Percentiles rank a stretch among this genome's conserved stretches.
phyloP scores from a whole-genome alignment of 2,329 filamentous ascomycete genomes.

The Aspergillus nomiae region DNA sequence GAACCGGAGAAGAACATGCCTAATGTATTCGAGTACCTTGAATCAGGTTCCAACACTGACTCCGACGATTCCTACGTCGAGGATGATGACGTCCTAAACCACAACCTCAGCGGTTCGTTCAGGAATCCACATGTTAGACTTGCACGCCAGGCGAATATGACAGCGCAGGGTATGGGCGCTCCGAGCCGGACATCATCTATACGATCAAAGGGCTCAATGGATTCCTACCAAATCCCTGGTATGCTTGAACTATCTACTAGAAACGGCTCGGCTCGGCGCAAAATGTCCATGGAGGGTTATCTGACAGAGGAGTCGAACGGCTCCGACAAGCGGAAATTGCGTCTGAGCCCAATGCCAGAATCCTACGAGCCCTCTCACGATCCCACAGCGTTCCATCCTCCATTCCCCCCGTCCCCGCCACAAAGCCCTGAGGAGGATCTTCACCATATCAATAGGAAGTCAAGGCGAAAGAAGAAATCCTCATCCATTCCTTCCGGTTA shows the following conservation, averaged over 20 bases:
- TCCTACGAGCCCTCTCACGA: constrained; percentile 33
- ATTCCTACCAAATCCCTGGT: constrained; percentile 31
- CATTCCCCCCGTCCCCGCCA: constrained; percentile 36
- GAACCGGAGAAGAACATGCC: constrained; percentile 27
- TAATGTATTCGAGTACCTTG: constrained; percentile 45
- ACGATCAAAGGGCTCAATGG: constrained; percentile 29
- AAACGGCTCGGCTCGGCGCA: constrained; percentile 23
- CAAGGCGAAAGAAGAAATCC: constrained; percentile 26
- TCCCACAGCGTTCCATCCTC: constrained; percentile 21
- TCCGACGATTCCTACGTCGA: constrained; percentile 24
- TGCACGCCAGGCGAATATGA: constrained; percentile 11
- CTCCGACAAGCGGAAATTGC: constrained; percentile 28
- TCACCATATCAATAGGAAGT: constrained; percentile 21
- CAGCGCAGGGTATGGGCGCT: constrained; percentile 17
- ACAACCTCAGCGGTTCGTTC: constrained; percentile 6
- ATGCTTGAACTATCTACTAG: constrained; percentile 29
- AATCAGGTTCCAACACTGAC: constrained; percentile 26
- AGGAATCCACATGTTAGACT: constrained; percentile 11
- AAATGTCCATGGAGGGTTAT: constrained; percentile 23
- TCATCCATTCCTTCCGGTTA: constrained; percentile 36
- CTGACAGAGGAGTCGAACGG: constrained; percentile 24
- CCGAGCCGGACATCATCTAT: constrained; percentile 36
- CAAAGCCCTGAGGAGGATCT: constrained; percentile 34
- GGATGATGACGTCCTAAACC: constrained; percentile 15
- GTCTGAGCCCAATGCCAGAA: constrained; percentile 34